Conservation (phyloP, 1,139 yeast species). For the Scheffersomyces segobiensis region DNA sequence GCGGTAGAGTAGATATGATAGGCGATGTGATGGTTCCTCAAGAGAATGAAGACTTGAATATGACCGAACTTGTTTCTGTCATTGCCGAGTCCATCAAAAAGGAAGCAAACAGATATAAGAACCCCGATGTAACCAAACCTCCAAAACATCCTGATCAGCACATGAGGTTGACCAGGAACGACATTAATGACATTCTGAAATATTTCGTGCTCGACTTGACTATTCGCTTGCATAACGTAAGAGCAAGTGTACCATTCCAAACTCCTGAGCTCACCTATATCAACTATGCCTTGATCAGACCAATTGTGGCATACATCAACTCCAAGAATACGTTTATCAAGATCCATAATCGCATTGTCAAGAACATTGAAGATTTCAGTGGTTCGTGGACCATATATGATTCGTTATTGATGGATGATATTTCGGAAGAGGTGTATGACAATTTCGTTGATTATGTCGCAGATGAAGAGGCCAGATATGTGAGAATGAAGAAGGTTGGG, state of each 20-base stretch:
- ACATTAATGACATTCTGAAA: conserved; percentile 40
- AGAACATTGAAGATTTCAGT: conserved; percentile 76
- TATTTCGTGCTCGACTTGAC: conserved; percentile 79
- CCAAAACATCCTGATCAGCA: conserved; percentile 25
- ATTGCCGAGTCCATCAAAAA: conserved; percentile 43
- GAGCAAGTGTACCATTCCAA: conserved; percentile 86
- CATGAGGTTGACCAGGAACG: conserved; percentile 25
- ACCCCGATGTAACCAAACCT: conserved; percentile 31
- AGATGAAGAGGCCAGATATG: conserved; percentile 75
- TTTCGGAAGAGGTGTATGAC: conserved; percentile 86
- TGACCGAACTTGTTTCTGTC: conserved; percentile 39
- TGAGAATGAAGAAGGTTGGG: conserved; percentile 79
- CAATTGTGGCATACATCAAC: conserved; percentile 93
- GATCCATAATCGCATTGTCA: conserved; percentile 80
- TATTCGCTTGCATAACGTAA: conserved; percentile 75
- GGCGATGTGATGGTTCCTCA: conserved; percentile 86
- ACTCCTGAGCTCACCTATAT: conserved; percentile 82
- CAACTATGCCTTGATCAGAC: conserved; percentile 88
- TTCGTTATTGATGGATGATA: conserved; percentile 85
- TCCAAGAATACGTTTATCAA: conserved; percentile 88
- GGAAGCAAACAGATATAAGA: conserved; percentile 40
- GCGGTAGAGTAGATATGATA: conserved; percentile 87
- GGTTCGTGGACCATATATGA: conserved; percentile 98
- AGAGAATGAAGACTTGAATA: conserved; percentile 48
- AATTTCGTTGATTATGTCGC: conserved; percentile 87